A percentile compares a stretch with the other conserved stretches of the same genome.
phyloP scores from a whole-genome alignment of 2,329 filamentous ascomycete genomes.

The Septoria linicola region DNA sequence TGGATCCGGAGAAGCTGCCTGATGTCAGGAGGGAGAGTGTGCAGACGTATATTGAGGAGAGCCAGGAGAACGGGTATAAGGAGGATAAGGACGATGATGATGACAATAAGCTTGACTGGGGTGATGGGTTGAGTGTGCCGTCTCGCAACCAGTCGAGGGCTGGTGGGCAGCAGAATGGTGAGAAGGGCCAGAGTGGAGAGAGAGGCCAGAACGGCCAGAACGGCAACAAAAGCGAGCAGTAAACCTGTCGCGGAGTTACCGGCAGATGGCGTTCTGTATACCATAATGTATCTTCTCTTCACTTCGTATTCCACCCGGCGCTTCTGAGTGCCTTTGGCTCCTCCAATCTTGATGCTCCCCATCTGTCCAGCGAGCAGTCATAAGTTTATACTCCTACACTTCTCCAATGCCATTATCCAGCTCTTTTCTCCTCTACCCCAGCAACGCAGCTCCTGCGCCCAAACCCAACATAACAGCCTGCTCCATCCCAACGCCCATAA shows the following conservation, averaged over 20 bases:
- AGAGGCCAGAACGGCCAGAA: conserved; percentile 6
- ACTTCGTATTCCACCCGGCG: too few relatives aligned
- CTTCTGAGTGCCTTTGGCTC: too few relatives aligned
- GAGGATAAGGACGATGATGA: conserved; percentile 26
- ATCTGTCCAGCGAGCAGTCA: too few relatives aligned
- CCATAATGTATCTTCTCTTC: too few relatives aligned
- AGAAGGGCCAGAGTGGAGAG: conserved; percentile 2
- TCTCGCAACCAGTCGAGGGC: conserved; percentile 20
- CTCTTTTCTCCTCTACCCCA: too few relatives aligned
- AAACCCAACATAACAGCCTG: conserved; percentile 15
- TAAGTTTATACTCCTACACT: background rate
- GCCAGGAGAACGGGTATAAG: conserved; percentile 38
- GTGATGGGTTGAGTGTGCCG: conserved; percentile 20
- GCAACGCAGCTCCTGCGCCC: conserved; percentile 10
- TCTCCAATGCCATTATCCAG: too few relatives aligned
- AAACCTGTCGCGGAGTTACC: too few relatives aligned
- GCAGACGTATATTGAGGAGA: conserved; percentile 40
- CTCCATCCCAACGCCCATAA: background rate
- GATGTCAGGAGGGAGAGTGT: conserved; percentile 48
- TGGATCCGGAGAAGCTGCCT: conserved; percentile 51
- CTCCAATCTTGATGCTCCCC: too few relatives aligned
- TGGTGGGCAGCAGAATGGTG: conserved; percentile 2
- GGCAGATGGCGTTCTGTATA: conserved; percentile 1
- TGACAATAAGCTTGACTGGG: conserved; percentile 29
- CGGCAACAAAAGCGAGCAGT: conserved; percentile 4